Evolutionary conservation across 345 rosid species (phyloP).

Genomic region (Moringa oleifera): DNA sequence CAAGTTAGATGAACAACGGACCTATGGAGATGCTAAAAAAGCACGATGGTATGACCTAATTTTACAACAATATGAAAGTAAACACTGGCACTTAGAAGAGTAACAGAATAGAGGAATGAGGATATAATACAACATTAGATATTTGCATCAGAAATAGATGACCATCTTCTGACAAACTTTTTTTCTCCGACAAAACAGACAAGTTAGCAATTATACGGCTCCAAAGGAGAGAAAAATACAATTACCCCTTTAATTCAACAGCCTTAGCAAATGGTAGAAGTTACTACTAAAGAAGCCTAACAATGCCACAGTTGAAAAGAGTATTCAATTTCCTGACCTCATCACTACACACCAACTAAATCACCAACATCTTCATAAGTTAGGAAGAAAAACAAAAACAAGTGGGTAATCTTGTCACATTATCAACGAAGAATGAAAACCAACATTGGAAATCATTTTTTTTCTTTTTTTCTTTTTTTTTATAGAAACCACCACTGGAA

Average conservation of each 20-base stretch:
- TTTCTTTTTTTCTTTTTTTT: no score
- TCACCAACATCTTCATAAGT: not conserved
- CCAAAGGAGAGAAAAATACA: not conserved
- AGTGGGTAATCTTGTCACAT: not conserved
- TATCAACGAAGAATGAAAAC: not conserved
- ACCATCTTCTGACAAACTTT: not conserved
- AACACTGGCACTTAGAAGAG: not conserved
- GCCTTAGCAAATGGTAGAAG: not conserved
- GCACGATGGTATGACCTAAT: not conserved
- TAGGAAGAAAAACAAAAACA: no score
- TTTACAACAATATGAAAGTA: not conserved
- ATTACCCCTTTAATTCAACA: not conserved
- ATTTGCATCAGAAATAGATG: not conserved
- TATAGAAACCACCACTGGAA: not conserved
- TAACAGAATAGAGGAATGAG: not conserved
- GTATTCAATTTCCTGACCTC: not conserved
- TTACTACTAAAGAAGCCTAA: not conserved
- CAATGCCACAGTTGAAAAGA: not conserved
- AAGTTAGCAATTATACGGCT: not conserved
- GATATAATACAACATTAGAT: no score
- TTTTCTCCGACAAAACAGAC: not conserved
- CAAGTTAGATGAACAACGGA: not conserved
- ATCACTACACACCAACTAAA: not conserved
- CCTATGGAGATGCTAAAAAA: not conserved
- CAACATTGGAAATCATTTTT: no score